Conservation (phyloP, 192 early-diverging fungal genomes). For the Neocallimastix lanati region DNA sequence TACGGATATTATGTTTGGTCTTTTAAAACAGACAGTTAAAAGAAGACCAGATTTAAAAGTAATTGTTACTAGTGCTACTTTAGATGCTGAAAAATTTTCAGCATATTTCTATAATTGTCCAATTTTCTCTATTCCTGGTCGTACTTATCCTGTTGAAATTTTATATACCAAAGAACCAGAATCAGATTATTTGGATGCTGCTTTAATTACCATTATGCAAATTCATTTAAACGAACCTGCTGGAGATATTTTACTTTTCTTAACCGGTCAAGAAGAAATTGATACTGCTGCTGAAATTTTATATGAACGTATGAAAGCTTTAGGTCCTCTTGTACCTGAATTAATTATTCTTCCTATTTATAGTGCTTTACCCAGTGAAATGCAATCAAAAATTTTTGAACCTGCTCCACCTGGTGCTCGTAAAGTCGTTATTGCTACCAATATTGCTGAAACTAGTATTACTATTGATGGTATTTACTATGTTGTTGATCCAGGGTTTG, state of each 20-base stretch:
- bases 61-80: constrained; percentile 84
- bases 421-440: constrained; percentile 90
- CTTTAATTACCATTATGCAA: constrained; percentile 88
- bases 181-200: constrained; percentile 79
- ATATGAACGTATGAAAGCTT: constrained; percentile 39
- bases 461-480: constrained; percentile 96
- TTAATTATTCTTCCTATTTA: constrained; percentile 86
- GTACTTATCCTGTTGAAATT: constrained; percentile 86
- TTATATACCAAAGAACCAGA: constrained; percentile 89
- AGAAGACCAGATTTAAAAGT: constrained; percentile 76
- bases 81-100: constrained; percentile 88
- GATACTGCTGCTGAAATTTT: constrained; percentile 53
- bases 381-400: constrained; percentile 93
- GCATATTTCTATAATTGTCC: constrained; percentile 79
- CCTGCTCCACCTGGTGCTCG: constrained; percentile 56
- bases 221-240: constrained; percentile 85
- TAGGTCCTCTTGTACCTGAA: constrained; percentile 7
- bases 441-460: constrained; percentile 96
- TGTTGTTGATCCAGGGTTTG: constrained; percentile 89
- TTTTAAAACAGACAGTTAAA: constrained; percentile 67
- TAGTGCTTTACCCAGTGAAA: constrained; percentile 78
- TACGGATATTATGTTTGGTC: constrained; percentile 89
- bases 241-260: constrained; percentile 85
- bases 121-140: constrained; percentile 90
- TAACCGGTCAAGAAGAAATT: constrained; percentile 98